Base-by-base conservation (phyloP, 2,329 filamentous ascomycete genomes). In the Calonectria pauciramosa region DNA sequence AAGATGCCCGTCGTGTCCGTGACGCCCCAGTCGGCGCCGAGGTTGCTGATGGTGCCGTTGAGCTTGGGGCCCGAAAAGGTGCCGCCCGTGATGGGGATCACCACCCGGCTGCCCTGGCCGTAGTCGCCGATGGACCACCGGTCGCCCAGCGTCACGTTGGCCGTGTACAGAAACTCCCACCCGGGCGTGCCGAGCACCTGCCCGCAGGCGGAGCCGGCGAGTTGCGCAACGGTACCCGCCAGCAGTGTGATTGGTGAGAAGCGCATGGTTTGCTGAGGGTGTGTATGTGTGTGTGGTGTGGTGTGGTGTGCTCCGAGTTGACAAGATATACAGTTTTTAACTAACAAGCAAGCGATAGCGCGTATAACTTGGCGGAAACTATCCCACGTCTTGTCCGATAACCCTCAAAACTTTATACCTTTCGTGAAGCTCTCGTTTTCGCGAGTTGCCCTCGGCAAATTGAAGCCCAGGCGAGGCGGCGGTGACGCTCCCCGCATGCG, bases 1-100 rank as follows among this genome's bases (percentile, higher is more conserved):
- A 86, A 86, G 5, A 80, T 75, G 11, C 85, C 84, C 26, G 82
- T 82, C 23, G 74, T 76, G 72, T 86, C 84, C 0, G 82, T 83
- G 20, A 86, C 76, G 18, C 85, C 84, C 82, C 82, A 85, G 78
- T 87, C 85, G 9, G 84, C 80, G 18, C 85, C 85, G 16, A 82
- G 77, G 23, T 81, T 80, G 26, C 49, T 75, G 44, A 85, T 76
- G 0, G 78, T 84, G 47, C 83, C 84, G 54, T 74, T 71, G 13
- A 86, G 75, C 28, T 80, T 80, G 3, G 85, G 85, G 0, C 85
- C 85, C 2, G 80, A 75, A 28, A 86, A 86, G 0, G 76, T 79
- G 18, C 85, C 85, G 4, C 85, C 85, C 0, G 76, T 78, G 73
- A 87, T 84, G 0, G 84, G 81, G 44, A 84, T 81, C 4, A 78